Conservation (phyloP, 2,329 filamentous ascomycete genomes). For the Verticillium nubilum region DNA sequence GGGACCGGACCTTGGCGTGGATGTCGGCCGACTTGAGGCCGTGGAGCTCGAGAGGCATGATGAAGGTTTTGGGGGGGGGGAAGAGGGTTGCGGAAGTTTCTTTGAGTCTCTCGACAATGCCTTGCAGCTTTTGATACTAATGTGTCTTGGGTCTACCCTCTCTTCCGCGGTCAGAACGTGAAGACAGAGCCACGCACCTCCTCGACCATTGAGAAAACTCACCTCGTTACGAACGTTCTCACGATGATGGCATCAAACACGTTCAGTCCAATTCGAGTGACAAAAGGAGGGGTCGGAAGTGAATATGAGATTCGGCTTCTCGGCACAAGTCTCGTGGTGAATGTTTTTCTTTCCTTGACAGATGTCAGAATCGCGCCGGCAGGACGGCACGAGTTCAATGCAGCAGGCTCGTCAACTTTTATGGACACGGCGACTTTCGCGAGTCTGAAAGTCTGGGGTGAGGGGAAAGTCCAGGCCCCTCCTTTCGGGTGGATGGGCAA, state of each 20-base stretch:
- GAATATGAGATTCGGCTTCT: neutral
- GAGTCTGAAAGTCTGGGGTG: too few relatives aligned
- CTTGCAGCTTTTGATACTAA: too few relatives aligned
- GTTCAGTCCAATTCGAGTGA: neutral
- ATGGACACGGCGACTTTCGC: neutral
- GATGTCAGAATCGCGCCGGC: neutral
- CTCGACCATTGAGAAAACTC: neutral
- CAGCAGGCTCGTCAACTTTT: neutral
- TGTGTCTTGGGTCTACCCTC: neutral
- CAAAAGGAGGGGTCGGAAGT: neutral
- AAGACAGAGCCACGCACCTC: neutral
- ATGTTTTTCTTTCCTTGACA: neutral
- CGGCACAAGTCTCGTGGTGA: neutral
- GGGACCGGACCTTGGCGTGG: constrained; percentile 52
- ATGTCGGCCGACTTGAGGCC: constrained; percentile 41
- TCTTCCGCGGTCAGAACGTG: neutral
- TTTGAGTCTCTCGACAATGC: neutral
- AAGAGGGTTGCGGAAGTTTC: neutral
- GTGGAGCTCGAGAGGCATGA: constrained; percentile 35
- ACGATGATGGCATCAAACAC: neutral
- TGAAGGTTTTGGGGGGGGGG: neutral
- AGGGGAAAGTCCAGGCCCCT: neutral
- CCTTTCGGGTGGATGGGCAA: neutral
- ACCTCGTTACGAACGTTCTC: neutral
- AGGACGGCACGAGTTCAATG: neutral